Evolutionary conservation across 2,329 filamentous ascomycete species (phyloP).

Genomic region (Aureobasidium lini): DNA sequence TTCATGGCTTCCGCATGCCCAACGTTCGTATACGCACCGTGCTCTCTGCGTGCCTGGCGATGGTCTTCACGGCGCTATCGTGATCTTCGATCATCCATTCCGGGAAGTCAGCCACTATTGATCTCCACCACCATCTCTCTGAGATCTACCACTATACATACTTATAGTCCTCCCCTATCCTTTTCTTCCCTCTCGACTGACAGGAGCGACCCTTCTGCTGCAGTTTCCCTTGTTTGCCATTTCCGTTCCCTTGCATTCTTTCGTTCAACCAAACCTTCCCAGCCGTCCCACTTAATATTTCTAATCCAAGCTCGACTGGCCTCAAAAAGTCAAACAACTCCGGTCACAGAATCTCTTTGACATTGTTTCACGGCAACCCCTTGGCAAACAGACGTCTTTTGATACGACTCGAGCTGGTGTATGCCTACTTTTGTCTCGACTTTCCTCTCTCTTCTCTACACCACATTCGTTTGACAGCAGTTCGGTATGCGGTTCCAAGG

Average conservation of each 20-base stretch:
- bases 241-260: slow-evolving; percentile 9
- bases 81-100: slow-evolving; percentile 5
- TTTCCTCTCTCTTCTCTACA: slow-evolving; percentile 2
- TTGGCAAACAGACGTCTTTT: background rate
- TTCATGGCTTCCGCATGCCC: slow-evolving; percentile 6
- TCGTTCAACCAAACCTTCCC: background rate
- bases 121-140: slow-evolving; percentile 9
- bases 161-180: background rate
- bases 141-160: background rate
- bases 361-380: background rate
- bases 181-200: background rate
- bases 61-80: background rate
- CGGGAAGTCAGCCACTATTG: slow-evolving; percentile 6
- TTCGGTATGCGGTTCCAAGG: slow-evolving; percentile 8
- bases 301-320: slow-evolving; percentile 4
- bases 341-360: slow-evolving; percentile 1
- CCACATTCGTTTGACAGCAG: slow-evolving; percentile 4
- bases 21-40: slow-evolving; percentile 8
- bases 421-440: slow-evolving; percentile 4
- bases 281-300: slow-evolving; percentile 1
- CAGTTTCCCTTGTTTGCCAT: slow-evolving; percentile 11
- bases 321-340: slow-evolving; percentile 2
- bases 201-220: slow-evolving; percentile 10
- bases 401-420: background rate
- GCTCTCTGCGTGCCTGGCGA: slow-evolving; percentile 11